Evolutionary conservation across 2,329 filamentous ascomycete species (phyloP), one percentile per base, ranked within the genome.

Genomic region (Colletotrichum karsti): DNA sequence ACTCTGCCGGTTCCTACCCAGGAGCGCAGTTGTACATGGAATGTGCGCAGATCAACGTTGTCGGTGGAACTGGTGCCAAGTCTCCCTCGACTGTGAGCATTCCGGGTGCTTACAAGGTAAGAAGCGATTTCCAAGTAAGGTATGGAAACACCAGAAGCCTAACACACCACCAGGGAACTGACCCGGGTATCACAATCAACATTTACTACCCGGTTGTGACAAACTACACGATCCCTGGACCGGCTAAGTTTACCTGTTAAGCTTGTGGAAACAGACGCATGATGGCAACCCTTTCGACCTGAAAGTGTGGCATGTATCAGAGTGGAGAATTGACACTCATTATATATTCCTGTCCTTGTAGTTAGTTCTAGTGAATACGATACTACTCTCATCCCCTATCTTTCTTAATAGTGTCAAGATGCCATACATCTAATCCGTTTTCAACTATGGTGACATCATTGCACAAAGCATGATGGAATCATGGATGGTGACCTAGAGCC

Each of bases 21-120:
- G 82, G 82, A 7, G 81, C 82, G 4, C 82, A 85, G 70, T 75
- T 85, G 41, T 81, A 82, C 58, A 82, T 83, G 81, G 81, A 83
- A 75, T 85, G 83, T 64, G 81, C 80, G 7, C 78, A 81, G 59
- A 77, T 82, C 56, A 77, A 78, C 46, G 70, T 83, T 7, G 73
- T 77, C 3, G 79, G 78, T 30, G 79, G 79, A 7, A 72, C 74
- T 13, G 78, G 75, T 1, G 72, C 72, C 5, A 75, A 73, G 24
- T 72, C 72, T 7, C 76, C 79, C 0, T 60, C 74, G 9, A 81
- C 78, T 0, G 76, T 77, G 66, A 78, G 75, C 65, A 74, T 81
- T 61, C 79, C 79, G 0, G 79, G 79, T n/a, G 77, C 78, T 35
- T 81, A 81, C 73, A 77, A 77, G 69, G 73, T 73, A 63, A 22